These are phyloP conservation scores for Corymbia citriodora DNA, from an alignment of 441 rosid genomes.

Conservation along the genomic window DNA sequence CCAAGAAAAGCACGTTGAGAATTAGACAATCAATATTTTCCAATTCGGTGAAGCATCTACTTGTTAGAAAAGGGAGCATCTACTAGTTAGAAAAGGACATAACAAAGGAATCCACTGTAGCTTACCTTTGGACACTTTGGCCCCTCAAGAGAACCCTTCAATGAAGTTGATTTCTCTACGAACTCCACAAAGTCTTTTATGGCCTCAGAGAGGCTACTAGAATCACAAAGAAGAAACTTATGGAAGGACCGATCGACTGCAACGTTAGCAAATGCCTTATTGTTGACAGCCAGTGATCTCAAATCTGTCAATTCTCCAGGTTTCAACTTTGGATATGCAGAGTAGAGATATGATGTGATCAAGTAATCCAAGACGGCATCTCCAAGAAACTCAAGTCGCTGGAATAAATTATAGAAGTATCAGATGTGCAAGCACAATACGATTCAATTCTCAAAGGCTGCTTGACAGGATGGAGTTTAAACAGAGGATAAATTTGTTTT, in stretches of 20 bases:
- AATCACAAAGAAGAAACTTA: slow-evolving; percentile 58
- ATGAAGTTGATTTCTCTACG: slow-evolving; percentile 27
- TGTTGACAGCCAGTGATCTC: slow-evolving; percentile 79
- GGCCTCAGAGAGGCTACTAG: slow-evolving; percentile 46
- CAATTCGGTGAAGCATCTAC: neutral
- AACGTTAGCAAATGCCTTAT: slow-evolving; percentile 75
- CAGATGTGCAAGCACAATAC: slow-evolving; percentile 14
- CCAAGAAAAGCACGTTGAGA: neutral
- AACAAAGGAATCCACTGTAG: neutral
- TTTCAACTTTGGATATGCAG: slow-evolving; percentile 78
- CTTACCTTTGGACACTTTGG: slow-evolving; percentile 90
- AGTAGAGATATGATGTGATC: slow-evolving; percentile 80
- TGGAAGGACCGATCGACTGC: slow-evolving; percentile 63
- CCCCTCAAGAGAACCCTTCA: slow-evolving; percentile 39
- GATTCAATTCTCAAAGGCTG: neutral
- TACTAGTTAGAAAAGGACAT: neutral
- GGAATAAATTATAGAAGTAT: slow-evolving; percentile 20
- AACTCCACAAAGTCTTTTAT: slow-evolving; percentile 54
- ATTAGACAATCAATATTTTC: neutral
- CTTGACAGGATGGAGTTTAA: neutral
- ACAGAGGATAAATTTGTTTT: neutral
- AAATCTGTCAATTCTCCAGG: slow-evolving; percentile 97
- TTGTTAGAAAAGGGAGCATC: neutral
- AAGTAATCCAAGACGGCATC: slow-evolving; percentile 96
- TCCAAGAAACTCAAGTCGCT: slow-evolving; percentile 99